These are phyloP conservation scores for Tripterygium wilfordii DNA, from an alignment of 177 flowering plant genomes.

Conservation along the genomic window DNA sequence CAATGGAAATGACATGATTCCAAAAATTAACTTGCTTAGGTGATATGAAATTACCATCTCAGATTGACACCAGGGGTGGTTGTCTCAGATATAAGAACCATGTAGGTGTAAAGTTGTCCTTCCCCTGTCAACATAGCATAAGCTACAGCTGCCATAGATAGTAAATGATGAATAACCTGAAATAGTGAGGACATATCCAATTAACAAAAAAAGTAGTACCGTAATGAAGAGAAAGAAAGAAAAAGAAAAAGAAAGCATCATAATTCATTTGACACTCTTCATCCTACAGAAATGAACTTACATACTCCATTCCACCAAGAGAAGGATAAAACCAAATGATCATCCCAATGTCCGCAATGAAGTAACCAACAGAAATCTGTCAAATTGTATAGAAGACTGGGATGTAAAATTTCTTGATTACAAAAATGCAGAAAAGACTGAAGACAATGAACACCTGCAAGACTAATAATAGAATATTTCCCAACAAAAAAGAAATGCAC, in stretches of 20 bases:
- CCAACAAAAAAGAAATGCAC: too few species aligned
- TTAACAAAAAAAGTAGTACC: too few species aligned
- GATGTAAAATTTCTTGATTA: background rate
- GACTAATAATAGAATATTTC: too few species aligned
- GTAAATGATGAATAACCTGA: conserved; percentile 32
- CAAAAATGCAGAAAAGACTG: too few species aligned
- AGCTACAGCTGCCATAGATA: conserved; percentile 20
- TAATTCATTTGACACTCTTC: too few species aligned
- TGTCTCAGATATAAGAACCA: conserved; percentile 36
- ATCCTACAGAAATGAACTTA: conserved; percentile 31
- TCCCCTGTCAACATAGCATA: conserved; percentile 28
- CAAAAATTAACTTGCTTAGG: background rate
- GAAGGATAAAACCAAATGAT: conserved; percentile 82
- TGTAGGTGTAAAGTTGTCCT: conserved; percentile 30
- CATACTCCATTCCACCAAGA: conserved; percentile 83
- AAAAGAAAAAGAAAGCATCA: too few species aligned
- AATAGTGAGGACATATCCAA: background rate
- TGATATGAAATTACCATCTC: conserved; percentile 24
- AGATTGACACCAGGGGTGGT: conserved; percentile 32
- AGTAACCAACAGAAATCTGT: conserved; percentile 87
- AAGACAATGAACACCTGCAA: too few species aligned
- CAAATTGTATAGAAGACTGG: conserved; percentile 11
- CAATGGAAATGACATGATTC: background rate
- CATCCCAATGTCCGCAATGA: conserved; percentile 72
- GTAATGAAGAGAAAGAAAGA: background rate